phyloP scores from a whole-genome alignment of 257 asterid genomes.

The Osmanthus fragrans region DNA sequence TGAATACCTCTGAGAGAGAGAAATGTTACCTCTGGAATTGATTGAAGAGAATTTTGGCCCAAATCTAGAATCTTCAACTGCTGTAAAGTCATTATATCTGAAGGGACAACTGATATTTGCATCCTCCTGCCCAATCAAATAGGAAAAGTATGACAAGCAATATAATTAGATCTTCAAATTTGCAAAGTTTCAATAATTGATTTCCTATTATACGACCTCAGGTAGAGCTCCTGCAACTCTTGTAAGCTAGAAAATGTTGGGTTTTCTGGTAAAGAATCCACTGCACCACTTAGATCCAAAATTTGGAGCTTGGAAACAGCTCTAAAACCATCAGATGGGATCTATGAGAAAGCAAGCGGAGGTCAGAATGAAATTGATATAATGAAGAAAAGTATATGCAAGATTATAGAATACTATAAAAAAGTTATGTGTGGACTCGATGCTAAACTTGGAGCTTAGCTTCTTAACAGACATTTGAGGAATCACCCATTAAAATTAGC shows the following conservation, averaged over 20 bases:
- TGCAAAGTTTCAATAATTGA: constrained; percentile 16
- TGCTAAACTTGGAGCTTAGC: constrained; percentile 1
- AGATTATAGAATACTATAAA: constrained; percentile 5
- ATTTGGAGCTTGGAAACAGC: constrained; percentile 79
- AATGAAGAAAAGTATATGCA: constrained; percentile 13
- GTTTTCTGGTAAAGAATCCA: constrained; percentile 61
- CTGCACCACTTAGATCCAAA: constrained; percentile 83
- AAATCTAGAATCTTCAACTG: constrained; percentile 75
- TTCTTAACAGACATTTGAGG: constrained; percentile 18
- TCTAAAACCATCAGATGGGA: constrained; percentile 72
- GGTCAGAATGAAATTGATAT: constrained; percentile 17
- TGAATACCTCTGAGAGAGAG: constrained; percentile 9
- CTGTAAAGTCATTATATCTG: constrained; percentile 56
- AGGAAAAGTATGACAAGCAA: constrained; percentile 28
- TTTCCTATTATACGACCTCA: constrained; percentile 58
- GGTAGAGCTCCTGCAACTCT: constrained; percentile 83
- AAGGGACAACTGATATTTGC: constrained; percentile 68
- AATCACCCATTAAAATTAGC: constrained; percentile 8
- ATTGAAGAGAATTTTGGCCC: constrained; percentile 79
- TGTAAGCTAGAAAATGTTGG: constrained; percentile 71
- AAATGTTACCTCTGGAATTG: constrained; percentile 69
- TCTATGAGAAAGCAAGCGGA: constrained; percentile 41
- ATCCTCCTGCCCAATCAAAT: constrained; percentile 66
- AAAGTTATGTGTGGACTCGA: not conserved
- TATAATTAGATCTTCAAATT: not conserved